phyloP scores from a whole-genome alignment of 805 yeast species.

The Debaryomyces castellii region DNA sequence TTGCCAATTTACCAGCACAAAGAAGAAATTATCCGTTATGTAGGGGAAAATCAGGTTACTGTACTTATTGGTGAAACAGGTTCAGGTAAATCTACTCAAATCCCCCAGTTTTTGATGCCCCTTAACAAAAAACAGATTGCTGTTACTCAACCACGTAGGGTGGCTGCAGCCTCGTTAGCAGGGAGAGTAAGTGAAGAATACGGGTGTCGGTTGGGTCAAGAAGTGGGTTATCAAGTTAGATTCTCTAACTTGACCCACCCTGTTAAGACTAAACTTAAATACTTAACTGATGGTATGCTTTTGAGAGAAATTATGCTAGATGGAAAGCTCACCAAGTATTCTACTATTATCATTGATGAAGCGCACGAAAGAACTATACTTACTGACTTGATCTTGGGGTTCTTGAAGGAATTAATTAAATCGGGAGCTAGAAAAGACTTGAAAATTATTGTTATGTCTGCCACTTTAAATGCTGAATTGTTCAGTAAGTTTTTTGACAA shows the following conservation, averaged over 20 bases:
- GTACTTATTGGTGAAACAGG: slow-evolving; percentile 96
- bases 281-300: slow-evolving; percentile 96
- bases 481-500: slow-evolving; percentile 74
- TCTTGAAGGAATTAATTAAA: slow-evolving; percentile 64
- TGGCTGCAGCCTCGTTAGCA: slow-evolving; percentile 94
- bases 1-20: slow-evolving; percentile 79
- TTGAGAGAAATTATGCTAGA: slow-evolving; percentile 86
- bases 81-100: slow-evolving; percentile 96
- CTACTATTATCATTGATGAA: slow-evolving; percentile 85
- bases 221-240: slow-evolving; percentile 91
- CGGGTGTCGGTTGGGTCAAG: slow-evolving; percentile 73
- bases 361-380: slow-evolving; percentile 96
- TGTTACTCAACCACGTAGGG: slow-evolving; percentile 96
- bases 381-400: slow-evolving; percentile 88
- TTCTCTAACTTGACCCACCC: slow-evolving; percentile 69
- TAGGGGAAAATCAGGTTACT: slow-evolving; percentile 62
- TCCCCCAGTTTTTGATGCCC: slow-evolving; percentile 84
- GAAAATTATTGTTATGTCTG: slow-evolving; percentile 87
- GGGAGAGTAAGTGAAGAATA: slow-evolving; percentile 87
- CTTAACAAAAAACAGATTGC: slow-evolving; percentile 61
- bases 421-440: slow-evolving; percentile 54
- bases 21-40: slow-evolving; percentile 56
- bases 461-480: slow-evolving; percentile 89
- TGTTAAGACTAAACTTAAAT: slow-evolving; percentile 67
- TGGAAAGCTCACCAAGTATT: slow-evolving; percentile 58